Evolutionary conservation across 2,329 filamentous ascomycete species (phyloP), one percentile per base, ranked within the genome.

Genomic region (Thielaviopsis punctulata): DNA sequence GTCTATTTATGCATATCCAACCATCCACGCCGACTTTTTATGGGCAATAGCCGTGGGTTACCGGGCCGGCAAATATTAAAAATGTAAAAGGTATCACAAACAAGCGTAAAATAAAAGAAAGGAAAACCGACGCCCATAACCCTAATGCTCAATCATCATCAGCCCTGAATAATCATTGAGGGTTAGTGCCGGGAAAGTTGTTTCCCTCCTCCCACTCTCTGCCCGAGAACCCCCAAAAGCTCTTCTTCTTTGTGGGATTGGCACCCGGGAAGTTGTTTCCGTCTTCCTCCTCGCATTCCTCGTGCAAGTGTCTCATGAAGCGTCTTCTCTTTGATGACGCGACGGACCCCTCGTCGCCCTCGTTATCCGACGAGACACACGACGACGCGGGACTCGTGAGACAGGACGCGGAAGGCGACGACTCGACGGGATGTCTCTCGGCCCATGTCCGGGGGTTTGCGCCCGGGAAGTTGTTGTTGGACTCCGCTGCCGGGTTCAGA

Each of bases 241-340:
- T 30, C 24, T 47, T 45, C 24, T 53, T 49, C 33, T 46, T 36
- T 12, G 6, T 18, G 12, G 55, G 55, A 18, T 55, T 55, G 15
- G 48, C 43, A 3, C 56, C 56, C 3, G 56, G 53, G 15, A 57
- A 57, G 49, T 57, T 57, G 45, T 57, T 57, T 4, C 48, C 48
- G 12, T 51, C 15, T 39, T 55, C 53, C 27, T 49, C 53, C n/a
- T 54, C 48, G 4, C 44, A 13, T 30, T 25, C 45, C 30, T 36
- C 30, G 13, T 15, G 30, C 30, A 9, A 12, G n/a, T 36, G 30
- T 36, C 13, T 36, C 4, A 15, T 12, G 13, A 36, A 15, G 12
- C 30, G 30, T 36, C 13, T 36, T 36, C 30, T 36, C n/a, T 15
- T 36, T 3, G 30, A 36, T 15, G 30, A 36, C 30, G 30, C 30